These are phyloP conservation scores for barrel medic (Medicago truncatula) DNA, from an alignment of 306 rosid genomes.

Conservation along the genomic window MtrunA17r5.0-ANR NC_053045.1:44141501-44142000, in stretches of 20 bases:
- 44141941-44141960: conserved; percentile 89
- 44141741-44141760: conserved; percentile 91
- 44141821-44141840: conserved; percentile 88
- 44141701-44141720: not conserved
- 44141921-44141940: conserved; percentile 68
- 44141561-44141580: not conserved
- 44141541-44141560: conserved; percentile 38
- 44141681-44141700: too few species aligned
- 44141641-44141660: conserved; percentile 1
- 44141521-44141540: not conserved
- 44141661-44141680: not conserved
- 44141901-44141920: conserved; percentile 84
- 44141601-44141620: not conserved
- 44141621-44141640: conserved; percentile 10
- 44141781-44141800: conserved; percentile 85
- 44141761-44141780: conserved; percentile 90
- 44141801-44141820: conserved; percentile 80
- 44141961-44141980: conserved; percentile 87
- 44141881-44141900: conserved; percentile 96
- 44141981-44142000: conserved; percentile 55
- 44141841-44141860: conserved; percentile 84
- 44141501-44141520: not conserved
- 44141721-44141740: conserved; percentile 55
- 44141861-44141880: conserved; percentile 96
- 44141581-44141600: not conserved